phyloP scores from a whole-genome alignment of 768 basidiomycete genomes.

The Coprinellus aureogranulatus region DNA sequence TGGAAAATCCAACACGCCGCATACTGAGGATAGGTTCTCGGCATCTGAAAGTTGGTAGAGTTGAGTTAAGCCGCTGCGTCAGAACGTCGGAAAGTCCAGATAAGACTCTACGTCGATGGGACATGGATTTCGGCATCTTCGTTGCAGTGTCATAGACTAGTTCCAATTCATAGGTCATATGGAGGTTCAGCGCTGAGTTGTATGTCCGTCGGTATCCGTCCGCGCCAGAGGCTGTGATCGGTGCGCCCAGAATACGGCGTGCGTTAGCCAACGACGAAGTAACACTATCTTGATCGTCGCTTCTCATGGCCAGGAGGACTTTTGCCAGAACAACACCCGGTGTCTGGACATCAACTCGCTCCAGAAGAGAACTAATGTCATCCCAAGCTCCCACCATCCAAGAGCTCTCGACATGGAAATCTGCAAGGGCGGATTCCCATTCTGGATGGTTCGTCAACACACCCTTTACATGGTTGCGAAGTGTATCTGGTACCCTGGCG shows the following conservation, averaged over 20 bases:
- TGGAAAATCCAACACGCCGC: slow-evolving; percentile 77
- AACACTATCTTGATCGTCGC: slow-evolving; percentile 46
- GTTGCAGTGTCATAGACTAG: slow-evolving; percentile 51
- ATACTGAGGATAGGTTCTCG: slow-evolving; percentile 89
- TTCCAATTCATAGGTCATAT: slow-evolving; percentile 84
- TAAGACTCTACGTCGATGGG: slow-evolving; percentile 35
- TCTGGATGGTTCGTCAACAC: slow-evolving; percentile 80
- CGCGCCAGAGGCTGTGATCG: slow-evolving; percentile 77
- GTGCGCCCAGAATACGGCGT: slow-evolving; percentile 69
- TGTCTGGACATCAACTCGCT: slow-evolving; percentile 45
- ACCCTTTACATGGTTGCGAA: slow-evolving; percentile 91
- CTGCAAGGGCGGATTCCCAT: slow-evolving; percentile 75
- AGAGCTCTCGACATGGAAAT: slow-evolving; percentile 89
- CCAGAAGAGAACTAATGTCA: slow-evolving; percentile 65
- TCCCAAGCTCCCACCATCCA: slow-evolving; percentile 97
- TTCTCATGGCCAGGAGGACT: slow-evolving; percentile 76
- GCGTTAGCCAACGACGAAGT: slow-evolving; percentile 57
- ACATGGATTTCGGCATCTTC: slow-evolving; percentile 32
- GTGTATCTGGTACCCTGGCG: slow-evolving; percentile 61
- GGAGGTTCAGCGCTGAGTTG: slow-evolving; percentile 80
- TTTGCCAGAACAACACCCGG: slow-evolving; percentile 73
- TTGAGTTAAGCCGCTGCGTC: slow-evolving; percentile 64
- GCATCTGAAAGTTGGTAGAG: slow-evolving; percentile 83
- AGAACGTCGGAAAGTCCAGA: slow-evolving; percentile 50
- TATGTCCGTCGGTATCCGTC: slow-evolving; percentile 85